These are phyloP conservation scores for Phytophthora chlamydospora DNA, from an alignment of 352 stramenopile genomes.

Conservation along the genomic window DNA sequence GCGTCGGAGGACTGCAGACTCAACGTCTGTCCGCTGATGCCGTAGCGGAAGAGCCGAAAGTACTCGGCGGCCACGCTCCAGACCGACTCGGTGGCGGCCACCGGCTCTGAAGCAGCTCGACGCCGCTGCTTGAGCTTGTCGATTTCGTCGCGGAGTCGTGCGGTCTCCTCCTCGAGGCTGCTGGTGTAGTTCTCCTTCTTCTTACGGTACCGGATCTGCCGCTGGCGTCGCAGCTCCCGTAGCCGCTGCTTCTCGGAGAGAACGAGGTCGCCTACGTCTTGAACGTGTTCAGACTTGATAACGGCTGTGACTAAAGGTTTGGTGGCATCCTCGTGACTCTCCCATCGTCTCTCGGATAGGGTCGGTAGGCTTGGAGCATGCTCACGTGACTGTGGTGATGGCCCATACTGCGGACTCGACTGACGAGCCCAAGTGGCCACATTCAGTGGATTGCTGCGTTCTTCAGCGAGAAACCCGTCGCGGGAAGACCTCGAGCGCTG, in stretches of 20 bases:
- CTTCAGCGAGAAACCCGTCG: not conserved
- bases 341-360: too few relatives aligned
- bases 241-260: not conserved
- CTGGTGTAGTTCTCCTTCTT: constrained; percentile 5
- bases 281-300: too few relatives aligned
- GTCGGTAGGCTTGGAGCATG: too few relatives aligned
- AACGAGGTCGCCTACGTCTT: too few relatives aligned
- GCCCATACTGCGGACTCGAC: not conserved
- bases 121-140: constrained; percentile 8
- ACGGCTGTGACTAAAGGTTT: too few relatives aligned
- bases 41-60: constrained; percentile 16
- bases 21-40: too few relatives aligned
- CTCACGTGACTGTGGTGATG: not conserved
- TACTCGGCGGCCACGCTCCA: constrained; percentile 20
- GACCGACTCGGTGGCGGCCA: constrained; percentile 3
- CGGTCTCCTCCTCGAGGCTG: constrained; percentile 15
- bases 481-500: constrained; percentile 6
- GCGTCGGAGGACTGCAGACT: constrained; percentile 3
- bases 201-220: constrained; percentile 19
- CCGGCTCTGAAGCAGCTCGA: not conserved
- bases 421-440: not conserved
- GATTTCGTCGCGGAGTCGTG: constrained; percentile 18
- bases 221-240: not conserved
- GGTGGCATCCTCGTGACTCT: too few relatives aligned
- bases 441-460: not conserved